phyloP scores from a whole-genome alignment of 2,329 filamentous ascomycete genomes.

The Epichloe bromicola region DNA sequence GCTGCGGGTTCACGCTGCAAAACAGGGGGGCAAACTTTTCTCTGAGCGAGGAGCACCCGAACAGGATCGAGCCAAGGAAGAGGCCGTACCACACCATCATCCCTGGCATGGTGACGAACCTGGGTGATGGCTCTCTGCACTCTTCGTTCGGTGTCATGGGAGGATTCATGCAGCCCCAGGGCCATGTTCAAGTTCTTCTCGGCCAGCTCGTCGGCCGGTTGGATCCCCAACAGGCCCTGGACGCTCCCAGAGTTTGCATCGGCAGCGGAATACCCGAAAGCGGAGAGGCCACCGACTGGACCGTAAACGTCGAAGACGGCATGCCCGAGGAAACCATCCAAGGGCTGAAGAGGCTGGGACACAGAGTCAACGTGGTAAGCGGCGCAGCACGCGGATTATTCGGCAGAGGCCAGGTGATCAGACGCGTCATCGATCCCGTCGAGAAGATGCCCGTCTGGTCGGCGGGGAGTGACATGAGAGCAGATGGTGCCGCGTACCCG shows the following conservation, averaged over 20 bases:
- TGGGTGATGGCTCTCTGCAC: slow-evolving; percentile 60
- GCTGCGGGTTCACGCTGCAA: slow-evolving; percentile 86
- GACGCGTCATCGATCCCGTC: slow-evolving; percentile 55
- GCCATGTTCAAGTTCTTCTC: slow-evolving; percentile 83
- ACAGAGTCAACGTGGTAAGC: slow-evolving; percentile 56
- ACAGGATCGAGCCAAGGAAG: slow-evolving; percentile 68
- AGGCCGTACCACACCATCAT: slow-evolving; percentile 97
- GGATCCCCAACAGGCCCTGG: slow-evolving; percentile 76
- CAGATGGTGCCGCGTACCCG: slow-evolving; percentile 61
- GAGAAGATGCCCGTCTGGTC: slow-evolving; percentile 68
- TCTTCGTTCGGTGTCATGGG: slow-evolving; percentile 94
- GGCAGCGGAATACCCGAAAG: slow-evolving; percentile 56
- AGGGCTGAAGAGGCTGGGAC: slow-evolving; percentile 56
- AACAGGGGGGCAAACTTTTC: slow-evolving; percentile 81
- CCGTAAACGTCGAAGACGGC: slow-evolving; percentile 72
- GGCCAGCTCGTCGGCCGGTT: slow-evolving; percentile 76
- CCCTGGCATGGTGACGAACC: slow-evolving; percentile 75
- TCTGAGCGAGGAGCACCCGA: slow-evolving; percentile 60
- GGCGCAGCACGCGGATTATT: slow-evolving; percentile 58
- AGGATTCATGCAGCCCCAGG: slow-evolving; percentile 96
- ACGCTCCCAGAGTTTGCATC: slow-evolving; percentile 85
- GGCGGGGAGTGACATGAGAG: slow-evolving; percentile 76
- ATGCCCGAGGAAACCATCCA: slow-evolving; percentile 56
- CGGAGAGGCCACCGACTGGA: slow-evolving; percentile 44
- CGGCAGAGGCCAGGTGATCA: slow-evolving; percentile 77